Evolutionary conservation across 257 asterid genomes (phyloP).

Genomic region (Solanum phureja): DNA sequence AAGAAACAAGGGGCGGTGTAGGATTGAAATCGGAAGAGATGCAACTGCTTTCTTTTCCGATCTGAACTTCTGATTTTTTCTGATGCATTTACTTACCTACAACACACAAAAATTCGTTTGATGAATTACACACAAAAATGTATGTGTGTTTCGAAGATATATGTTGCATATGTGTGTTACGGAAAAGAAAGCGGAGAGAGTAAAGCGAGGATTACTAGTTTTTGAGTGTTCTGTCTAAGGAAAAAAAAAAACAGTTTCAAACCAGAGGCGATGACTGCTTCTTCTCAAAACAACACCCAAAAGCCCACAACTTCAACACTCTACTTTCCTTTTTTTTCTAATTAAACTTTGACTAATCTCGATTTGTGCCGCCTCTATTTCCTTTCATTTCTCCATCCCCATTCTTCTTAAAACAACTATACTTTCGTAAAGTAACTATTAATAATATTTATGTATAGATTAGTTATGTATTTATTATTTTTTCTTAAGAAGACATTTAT

Average conservation of each 20-base stretch:
- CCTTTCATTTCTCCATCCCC: not conserved
- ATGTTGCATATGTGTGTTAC: not conserved
- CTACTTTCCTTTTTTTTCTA: not conserved
- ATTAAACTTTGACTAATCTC: too few relatives aligned
- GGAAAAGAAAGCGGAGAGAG: not conserved
- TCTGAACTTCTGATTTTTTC: slow-evolving; percentile 92
- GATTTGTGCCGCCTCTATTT: not conserved
- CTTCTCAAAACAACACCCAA: not conserved
- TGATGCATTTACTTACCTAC: slow-evolving; percentile 49
- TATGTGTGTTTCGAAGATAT: not conserved
- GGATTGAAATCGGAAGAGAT: slow-evolving; percentile 99
- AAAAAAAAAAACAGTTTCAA: not conserved
- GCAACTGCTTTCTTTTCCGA: slow-evolving; percentile 99
- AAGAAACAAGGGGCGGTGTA: slow-evolving; percentile 40
- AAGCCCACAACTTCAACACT: not conserved
- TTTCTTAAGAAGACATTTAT: too few relatives aligned
- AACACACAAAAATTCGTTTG: not conserved
- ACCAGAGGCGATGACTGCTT: not conserved
- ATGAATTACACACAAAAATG: not conserved
- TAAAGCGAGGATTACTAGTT: not conserved
- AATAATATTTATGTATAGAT: too few relatives aligned
- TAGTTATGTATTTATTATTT: too few relatives aligned
- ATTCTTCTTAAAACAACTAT: not conserved
- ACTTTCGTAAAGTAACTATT: too few relatives aligned
- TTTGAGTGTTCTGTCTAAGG: not conserved